Conservation (phyloP, 2,329 filamentous ascomycete species). For the Aspergillus sp. region DNA sequence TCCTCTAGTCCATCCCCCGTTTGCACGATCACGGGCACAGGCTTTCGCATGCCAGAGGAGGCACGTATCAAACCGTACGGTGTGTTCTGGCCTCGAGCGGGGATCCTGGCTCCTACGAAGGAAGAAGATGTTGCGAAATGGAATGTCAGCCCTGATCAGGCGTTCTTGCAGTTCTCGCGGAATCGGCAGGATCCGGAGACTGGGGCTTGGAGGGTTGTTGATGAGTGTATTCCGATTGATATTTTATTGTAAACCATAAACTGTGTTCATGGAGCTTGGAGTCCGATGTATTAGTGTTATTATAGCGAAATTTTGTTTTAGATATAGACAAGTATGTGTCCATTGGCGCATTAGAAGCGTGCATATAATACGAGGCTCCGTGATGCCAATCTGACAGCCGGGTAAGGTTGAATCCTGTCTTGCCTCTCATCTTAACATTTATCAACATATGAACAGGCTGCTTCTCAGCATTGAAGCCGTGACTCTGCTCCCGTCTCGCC, state of each 20-base stretch:
- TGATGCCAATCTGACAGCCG: too few relatives aligned
- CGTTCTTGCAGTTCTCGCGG: not conserved
- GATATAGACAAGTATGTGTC: too few relatives aligned
- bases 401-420: too few relatives aligned
- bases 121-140: constrained; percentile 22
- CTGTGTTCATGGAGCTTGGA: too few relatives aligned
- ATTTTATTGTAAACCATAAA: not conserved
- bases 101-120: constrained; percentile 4
- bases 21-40: not conserved
- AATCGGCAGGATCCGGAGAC: not conserved
- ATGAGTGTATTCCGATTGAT: not conserved
- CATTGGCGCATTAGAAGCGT: too few relatives aligned
- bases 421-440: too few relatives aligned
- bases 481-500: fast-evolving
- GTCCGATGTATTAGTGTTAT: too few relatives aligned
- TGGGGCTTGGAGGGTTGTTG: not conserved
- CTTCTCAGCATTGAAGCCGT: too few relatives aligned
- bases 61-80: constrained; percentile 26
- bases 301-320: too few relatives aligned
- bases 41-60: constrained; percentile 11
- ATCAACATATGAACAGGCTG: too few relatives aligned
- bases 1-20: not conserved
- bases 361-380: too few relatives aligned
- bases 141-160: constrained; percentile 17
- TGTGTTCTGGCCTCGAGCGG: constrained; percentile 19